phyloP scores from a whole-genome alignment of 306 rosid species.

The Vachellia collinsii region DNA sequence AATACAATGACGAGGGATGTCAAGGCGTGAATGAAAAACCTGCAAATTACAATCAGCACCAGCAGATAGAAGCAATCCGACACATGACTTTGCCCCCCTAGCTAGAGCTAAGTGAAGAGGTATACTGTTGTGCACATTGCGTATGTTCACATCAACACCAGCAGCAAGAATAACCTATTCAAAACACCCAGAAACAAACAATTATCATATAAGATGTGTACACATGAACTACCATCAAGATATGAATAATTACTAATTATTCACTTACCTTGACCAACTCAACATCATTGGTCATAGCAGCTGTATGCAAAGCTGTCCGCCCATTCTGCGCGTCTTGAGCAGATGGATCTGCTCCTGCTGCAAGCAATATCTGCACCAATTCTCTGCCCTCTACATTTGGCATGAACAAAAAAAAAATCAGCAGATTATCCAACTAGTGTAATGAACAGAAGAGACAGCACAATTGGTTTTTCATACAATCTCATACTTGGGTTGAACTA shows the following conservation, averaged over 20 bases:
- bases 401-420: conserved; percentile 37
- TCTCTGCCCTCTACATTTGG: conserved; percentile 82
- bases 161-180: conserved; percentile 87
- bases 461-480: neutral
- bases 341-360: conserved; percentile 90
- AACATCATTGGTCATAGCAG: conserved; percentile 87
- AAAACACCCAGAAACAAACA: conserved; percentile 36
- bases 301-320: conserved; percentile 94
- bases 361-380: conserved; percentile 84
- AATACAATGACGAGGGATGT: conserved; percentile 1
- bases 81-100: conserved; percentile 95
- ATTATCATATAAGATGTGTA: neutral
- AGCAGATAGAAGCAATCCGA: conserved; percentile 83
- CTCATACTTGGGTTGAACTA: conserved; percentile 6
- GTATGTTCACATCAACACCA: conserved; percentile 90
- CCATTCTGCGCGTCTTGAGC: conserved; percentile 90
- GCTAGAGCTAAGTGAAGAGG: conserved; percentile 97
- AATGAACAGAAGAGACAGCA: conserved; percentile 18
- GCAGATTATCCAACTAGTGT: conserved; percentile 26
- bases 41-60: conserved; percentile 94
- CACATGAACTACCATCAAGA: conserved; percentile 32
- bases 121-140: conserved; percentile 86
- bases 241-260: conserved; percentile 27
- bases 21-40: conserved; percentile 53
- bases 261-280: conserved; percentile 80